A percentile compares a stretch with the other conserved stretches of the same genome.
phyloP scores from a whole-genome alignment of 306 rosid species.

The Elaeagnus macrophylla region DNA sequence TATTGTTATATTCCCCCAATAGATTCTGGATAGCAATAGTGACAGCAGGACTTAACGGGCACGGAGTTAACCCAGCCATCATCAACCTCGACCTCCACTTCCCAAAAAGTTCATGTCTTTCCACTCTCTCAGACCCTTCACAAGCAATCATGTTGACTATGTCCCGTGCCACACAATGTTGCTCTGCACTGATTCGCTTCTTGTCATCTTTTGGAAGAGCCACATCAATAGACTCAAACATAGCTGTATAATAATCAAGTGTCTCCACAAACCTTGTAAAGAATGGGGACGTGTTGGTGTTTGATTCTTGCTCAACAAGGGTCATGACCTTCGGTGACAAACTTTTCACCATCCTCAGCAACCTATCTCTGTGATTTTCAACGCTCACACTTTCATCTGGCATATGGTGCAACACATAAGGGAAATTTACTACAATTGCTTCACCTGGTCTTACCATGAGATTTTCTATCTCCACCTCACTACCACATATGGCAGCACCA shows the following conservation, averaged over 20 bases:
- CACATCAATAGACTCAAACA: slow-evolving; percentile 88
- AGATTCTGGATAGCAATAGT: slow-evolving; percentile 24
- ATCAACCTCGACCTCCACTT: slow-evolving; percentile 74
- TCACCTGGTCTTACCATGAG: slow-evolving; percentile 52
- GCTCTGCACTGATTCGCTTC: slow-evolving; percentile 68
- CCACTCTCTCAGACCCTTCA: slow-evolving; percentile 76
- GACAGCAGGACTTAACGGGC: slow-evolving; percentile 47
- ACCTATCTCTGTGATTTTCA: slow-evolving; percentile 70
- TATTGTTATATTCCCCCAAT: slow-evolving; percentile 39
- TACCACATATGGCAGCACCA: slow-evolving; percentile 65
- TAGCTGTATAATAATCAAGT: slow-evolving; percentile 56
- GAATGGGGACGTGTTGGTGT: slow-evolving; percentile 93
- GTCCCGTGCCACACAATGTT: slow-evolving; percentile 87
- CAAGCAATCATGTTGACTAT: slow-evolving; percentile 94
- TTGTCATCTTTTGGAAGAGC: too few relatives aligned
- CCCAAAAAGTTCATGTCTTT: slow-evolving; percentile 70
- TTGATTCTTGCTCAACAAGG: slow-evolving; percentile 86
- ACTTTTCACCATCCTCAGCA: slow-evolving; percentile 66
- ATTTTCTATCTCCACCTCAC: slow-evolving; percentile 39
- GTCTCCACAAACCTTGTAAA: slow-evolving; percentile 60
- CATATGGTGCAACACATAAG: slow-evolving; percentile 81
- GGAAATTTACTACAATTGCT: slow-evolving; percentile 71
- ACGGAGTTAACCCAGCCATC: slow-evolving; percentile 71
- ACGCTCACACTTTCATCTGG: slow-evolving; percentile 94
- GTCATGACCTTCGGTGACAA: slow-evolving; percentile 73